Evolutionary conservation across 2,329 filamentous ascomycete genomes (phyloP), one percentile per base, ranked within the genome.

Genomic region (Fusarium oligoseptatum): DNA sequence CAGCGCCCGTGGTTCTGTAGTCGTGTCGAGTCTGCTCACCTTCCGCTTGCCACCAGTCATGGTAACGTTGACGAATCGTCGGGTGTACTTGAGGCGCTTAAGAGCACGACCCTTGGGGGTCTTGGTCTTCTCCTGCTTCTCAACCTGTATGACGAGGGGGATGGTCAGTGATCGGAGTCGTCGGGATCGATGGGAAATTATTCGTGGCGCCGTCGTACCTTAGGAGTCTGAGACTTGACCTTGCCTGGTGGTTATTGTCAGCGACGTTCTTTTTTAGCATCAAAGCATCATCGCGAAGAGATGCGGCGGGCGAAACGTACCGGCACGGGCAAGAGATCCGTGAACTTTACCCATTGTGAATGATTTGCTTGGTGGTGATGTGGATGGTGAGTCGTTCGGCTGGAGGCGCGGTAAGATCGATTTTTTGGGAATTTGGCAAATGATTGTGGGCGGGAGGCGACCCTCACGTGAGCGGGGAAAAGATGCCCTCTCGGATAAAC

Each of bases 41-140:
- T 98, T 98, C 88, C 96, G 91, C 95, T 98, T 98, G 89, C 96
- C 96, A 87, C 95, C 95, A 79, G 95, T 97, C 88, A 98, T 91
- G 83, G 94, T 97, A 85, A 98, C 95, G 89, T 98, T 98, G 81
- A 98, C 95, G 90, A 98, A 98, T 83, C 96, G 95, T 86, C 96
- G 94, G 82, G 95, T 98, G 92, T 98, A 98, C 86, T 91, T 92
- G 86, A 97, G 92, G 84, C 96, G 92, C 95, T 98, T 98, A 89
- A 97, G 95, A 81, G 96, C 96, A 84, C 96, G 95, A 84, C 96
- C 96, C 92, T 98, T 98, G 85, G 96, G 95, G 81, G 89, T 91
- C 94, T 98, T 98, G 88, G 94, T 90, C 93, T 98, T 98, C 93
- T 98, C 95, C 88, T 95, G 93, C 70, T 90, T 87, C 88, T 97